Evolutionary conservation across 495 filamentous ascomycete species (phyloP).

Genomic region (Talaromyces nanjingensis): DNA sequence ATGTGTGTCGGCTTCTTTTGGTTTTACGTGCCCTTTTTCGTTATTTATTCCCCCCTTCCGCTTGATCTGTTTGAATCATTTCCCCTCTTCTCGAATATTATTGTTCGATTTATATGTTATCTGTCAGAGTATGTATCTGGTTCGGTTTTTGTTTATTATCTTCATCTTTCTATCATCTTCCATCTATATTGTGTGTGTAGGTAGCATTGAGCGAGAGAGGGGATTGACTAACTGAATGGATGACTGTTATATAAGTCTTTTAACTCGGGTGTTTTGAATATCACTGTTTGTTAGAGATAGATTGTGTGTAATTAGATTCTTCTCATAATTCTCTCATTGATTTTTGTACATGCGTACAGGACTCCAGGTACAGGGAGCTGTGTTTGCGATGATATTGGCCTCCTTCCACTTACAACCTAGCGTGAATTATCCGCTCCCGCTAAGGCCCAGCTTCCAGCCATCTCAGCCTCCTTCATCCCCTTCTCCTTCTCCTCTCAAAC

Average conservation of each 20-base stretch:
- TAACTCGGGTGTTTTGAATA: not conserved
- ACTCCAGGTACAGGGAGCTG: not conserved
- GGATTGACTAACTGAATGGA: not conserved
- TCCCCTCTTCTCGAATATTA: not conserved
- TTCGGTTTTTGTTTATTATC: slow-evolving; percentile 1
- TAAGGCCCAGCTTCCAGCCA: not conserved
- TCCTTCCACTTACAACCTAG: not conserved
- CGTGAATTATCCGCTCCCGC: not conserved
- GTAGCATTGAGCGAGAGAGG: not conserved
- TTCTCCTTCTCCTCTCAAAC: not conserved
- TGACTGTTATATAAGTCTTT: not conserved
- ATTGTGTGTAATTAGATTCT: not conserved
- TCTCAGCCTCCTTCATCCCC: not conserved
- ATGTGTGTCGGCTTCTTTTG: not conserved
- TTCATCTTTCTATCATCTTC: slow-evolving; percentile 14
- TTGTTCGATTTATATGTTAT: not conserved
- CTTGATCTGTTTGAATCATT: not conserved
- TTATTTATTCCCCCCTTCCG: not conserved
- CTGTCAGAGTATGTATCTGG: not conserved
- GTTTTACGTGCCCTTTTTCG: not conserved
- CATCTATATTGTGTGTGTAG: slow-evolving; percentile 5
- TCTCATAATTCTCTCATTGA: not conserved
- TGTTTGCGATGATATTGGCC: not conserved
- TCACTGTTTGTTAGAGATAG: not conserved
- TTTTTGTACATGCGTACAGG: not conserved